Evolutionary conservation across 1,284 basidiomycete genomes (phyloP), one percentile per base, ranked within the genome.

Genomic region (Sporisorium reilianum): DNA sequence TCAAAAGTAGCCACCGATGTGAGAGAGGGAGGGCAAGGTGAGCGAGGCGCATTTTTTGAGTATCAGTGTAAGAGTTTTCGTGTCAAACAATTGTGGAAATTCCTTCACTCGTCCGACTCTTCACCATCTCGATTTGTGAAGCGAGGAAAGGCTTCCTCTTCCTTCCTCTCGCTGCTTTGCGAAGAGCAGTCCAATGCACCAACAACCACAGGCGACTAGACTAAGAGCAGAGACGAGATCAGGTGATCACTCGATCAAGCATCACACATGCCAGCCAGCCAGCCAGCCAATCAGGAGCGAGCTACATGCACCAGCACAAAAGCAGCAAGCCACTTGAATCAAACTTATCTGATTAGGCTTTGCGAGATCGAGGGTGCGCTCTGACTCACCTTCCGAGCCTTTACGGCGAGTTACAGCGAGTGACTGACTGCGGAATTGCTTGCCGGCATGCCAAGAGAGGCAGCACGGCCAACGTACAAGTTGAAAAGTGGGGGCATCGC

Each of bases 341-440:
- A 45, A 46, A 28, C 26, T 28, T 46, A 46, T 46, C 45, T 26
- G 45, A 46, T 46, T 46, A 46, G 14, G 28, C 7, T n/a, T 46
- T 28, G 45, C 45, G 45, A 46, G 45, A 46, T 46, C 45, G 45
- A 46, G 7, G 45, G 16, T 28, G 14, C n/a, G 23, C 45, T 46
- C 45, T 46, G 45, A 46, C 16, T 46, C 45, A 46, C n/a, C 45
- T 5, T 46, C 45, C 26, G 26, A 46, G 45, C 26, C 26, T 46
- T 28, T 28, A 23, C 45, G 45, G 25, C 5, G 45, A n/a, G 6
- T 10, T 28, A 18, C 26, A 26, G 45, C 45, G 18, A 6, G 9
- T 23, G 23, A 45, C 42, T 26, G 42, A 18, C n/a, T n/a, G n/a
- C n/a, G n/a, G n/a, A n/a, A n/a, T n/a, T n/a, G n/a, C n/a, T 16